These are phyloP conservation scores for Orbilia javanica DNA, from an alignment of 2,329 filamentous ascomycete genomes.

Conservation along the genomic window DNA sequence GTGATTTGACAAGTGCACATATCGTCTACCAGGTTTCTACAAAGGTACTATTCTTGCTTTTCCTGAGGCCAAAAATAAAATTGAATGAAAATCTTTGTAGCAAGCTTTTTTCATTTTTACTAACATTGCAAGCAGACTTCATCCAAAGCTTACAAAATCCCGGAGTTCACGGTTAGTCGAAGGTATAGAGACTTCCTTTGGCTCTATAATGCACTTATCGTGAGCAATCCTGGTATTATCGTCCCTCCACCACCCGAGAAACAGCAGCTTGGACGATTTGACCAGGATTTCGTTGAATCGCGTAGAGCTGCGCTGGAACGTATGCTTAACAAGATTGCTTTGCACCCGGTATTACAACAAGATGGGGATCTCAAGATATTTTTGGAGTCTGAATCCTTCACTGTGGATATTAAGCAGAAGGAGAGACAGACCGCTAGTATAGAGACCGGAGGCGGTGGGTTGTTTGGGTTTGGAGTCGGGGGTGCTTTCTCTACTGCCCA, in stretches of 20 bases:
- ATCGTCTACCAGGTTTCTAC: conserved; percentile 97
- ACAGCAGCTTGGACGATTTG: conserved; percentile 94
- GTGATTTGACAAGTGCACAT: conserved; percentile 94
- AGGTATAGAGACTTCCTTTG: conserved; percentile 97
- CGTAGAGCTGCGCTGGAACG: conserved; percentile 90
- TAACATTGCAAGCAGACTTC: conserved; percentile 74
- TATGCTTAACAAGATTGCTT: conserved; percentile 96
- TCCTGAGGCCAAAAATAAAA: not conserved
- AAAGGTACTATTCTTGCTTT: conserved; percentile 71
- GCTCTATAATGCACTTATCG: conserved; percentile 94
- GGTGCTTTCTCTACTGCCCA: conserved; percentile 69
- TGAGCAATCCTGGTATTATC: conserved; percentile 93
- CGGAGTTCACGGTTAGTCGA: conserved; percentile 92
- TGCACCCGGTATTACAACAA: conserved; percentile 89
- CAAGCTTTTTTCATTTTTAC: not conserved
- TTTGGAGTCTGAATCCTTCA: conserved; percentile 95
- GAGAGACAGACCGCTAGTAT: conserved; percentile 83
- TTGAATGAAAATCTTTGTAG: not conserved
- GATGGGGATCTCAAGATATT: conserved; percentile 96
- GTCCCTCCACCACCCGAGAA: conserved; percentile 97
- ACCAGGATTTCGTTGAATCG: conserved; percentile 95
- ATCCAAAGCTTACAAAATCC: conserved; percentile 92
- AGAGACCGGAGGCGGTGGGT: conserved; percentile 86
- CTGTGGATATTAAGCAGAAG: conserved; percentile 96
- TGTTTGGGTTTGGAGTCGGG: conserved; percentile 70